Base-by-base conservation (phyloP, 2,329 filamentous ascomycete species). In the Ophiocordyceps camponoti-rufipedis region DNA sequence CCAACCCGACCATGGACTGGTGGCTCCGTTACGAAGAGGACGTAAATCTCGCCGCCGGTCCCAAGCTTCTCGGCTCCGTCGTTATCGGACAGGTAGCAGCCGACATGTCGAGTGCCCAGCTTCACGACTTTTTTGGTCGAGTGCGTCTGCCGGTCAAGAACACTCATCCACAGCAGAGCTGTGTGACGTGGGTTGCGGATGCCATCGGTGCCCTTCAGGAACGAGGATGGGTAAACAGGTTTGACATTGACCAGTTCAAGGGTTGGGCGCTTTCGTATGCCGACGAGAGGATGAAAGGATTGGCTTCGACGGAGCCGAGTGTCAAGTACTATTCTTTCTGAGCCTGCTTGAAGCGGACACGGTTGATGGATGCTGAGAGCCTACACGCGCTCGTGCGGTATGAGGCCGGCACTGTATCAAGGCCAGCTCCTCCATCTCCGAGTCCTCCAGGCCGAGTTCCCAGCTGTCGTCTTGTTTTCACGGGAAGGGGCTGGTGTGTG, bases 1-100 rank as follows among this genome's bases (percentile, higher is more conserved):
- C 41, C 3, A 62, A 62, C 41, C 59, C 58, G 13, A 50, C 48
- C 33, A 58, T 61, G 56, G 52, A 56, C 43, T 62, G 58, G 59
- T 55, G 53, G 55, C 51, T 58, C 19, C 50, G 52, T 11, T 29
- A 35, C 18, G 47, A 50, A 35, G 28, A 47, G 35, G 47, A 52
- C 13, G 43, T 52, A 4, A 48, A 56, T 23, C 48, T 51, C 29
- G n/a, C 14, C 3, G 44, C 48, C 13, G 8, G 29, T 31, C 9
- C 29, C 12, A 31, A 31, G 29, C 29, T 31, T 31, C 29, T 31
- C 29, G 29, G 29, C 8, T 12, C 9, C 12, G 12, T 31, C 29
- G 29, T 31, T 31, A 31, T 31, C 8, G 29, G 29, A 12, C 4
- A 31, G 12, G 29, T 31, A 31, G 12, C 8, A 9, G 29, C 4